Evolutionary conservation across 306 rosid species (phyloP), one percentile per base, ranked within the genome.

Genomic region (Crotalaria pallida): DNA sequence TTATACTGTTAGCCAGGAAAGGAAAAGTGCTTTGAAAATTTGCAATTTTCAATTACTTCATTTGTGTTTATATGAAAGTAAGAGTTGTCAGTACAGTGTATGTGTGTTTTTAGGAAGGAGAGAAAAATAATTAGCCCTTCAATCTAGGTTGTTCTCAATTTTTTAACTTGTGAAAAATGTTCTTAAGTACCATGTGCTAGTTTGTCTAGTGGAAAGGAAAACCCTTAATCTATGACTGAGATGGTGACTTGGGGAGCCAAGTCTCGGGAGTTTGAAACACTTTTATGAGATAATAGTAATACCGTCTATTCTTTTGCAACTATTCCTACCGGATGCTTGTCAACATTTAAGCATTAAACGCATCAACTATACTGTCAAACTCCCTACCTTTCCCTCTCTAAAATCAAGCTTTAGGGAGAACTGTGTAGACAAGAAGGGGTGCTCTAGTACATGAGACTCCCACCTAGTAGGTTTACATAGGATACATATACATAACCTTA

Each of bases 11-110:
- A 48, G 6, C 69, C 61, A 48, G 61, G 51, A 43, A 13, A 7
- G 65, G n/a, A 16, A 10, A 62, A 40, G 45, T 0, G 13, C 47
- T 48, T 66, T 16, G 18, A 29, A 19, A 49, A 53, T 7, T 4
- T 74, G 57, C 40, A 40, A 15, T 2, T 74, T 73, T 73, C 65
- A 52, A 11, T 38, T 40, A 73, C 77, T 47, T 59, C 27, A 22
- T 58, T 29, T 40, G 9, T 19, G 31, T 41, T 69, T 34, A 15
- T 26, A 55, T 55, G 40, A 56, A 44, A 56, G 65, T 41, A 27
- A 56, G 66, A 56, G 29, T 26, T 24, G 43, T 56, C 65, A 56
- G 27, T 4, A 59, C 8, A 3, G 48, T 33, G 40, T 3, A 33
- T 27, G 31, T 36, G 26, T 36, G 17, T 13, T 19, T 36, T 33